Conservation (phyloP, 2,329 filamentous ascomycete species). For the Emergomyces pasteurianus region DNA sequence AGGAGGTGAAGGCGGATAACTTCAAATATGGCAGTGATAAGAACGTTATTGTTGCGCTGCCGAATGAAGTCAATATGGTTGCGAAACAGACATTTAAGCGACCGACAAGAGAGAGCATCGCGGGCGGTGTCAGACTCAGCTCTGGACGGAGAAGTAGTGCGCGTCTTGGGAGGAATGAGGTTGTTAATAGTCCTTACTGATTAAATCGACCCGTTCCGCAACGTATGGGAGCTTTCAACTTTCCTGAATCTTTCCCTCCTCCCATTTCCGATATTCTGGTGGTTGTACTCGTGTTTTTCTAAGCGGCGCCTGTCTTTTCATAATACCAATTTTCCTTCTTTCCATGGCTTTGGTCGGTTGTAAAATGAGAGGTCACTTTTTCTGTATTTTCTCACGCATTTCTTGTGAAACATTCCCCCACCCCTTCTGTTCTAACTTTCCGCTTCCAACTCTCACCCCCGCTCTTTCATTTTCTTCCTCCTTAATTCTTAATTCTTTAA, state of each 20-base stretch:
- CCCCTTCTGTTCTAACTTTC: too few species aligned
- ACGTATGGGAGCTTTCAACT: neutral
- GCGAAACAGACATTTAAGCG: constrained; percentile 72
- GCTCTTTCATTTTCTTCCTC: too few species aligned
- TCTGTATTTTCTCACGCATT: neutral
- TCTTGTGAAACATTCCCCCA: too few species aligned
- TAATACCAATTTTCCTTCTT: neutral
- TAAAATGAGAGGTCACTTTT: neutral
- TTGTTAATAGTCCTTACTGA: constrained; percentile 63
- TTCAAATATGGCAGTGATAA: constrained; percentile 96
- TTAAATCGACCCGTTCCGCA: neutral
- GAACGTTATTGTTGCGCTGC: constrained; percentile 93
- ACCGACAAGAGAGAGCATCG: constrained; percentile 88
- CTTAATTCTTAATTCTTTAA: neutral
- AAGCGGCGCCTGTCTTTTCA: neutral
- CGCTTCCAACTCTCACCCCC: too few species aligned
- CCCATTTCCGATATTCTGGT: neutral
- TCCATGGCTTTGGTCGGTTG: neutral
- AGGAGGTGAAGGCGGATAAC: constrained; percentile 95
- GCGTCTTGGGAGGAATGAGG: constrained; percentile 57
- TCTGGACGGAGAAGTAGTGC: constrained; percentile 39
- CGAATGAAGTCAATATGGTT: constrained; percentile 98
- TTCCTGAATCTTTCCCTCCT: neutral
- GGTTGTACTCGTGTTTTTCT: neutral
- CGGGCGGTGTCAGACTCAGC: constrained; percentile 42